A percentile compares a stretch with the other conserved stretches of the same genome.
These are phyloP conservation scores for Venturia pyrina DNA, from an alignment of 2,329 filamentous ascomycete species.

Conservation along the genomic window DNA sequence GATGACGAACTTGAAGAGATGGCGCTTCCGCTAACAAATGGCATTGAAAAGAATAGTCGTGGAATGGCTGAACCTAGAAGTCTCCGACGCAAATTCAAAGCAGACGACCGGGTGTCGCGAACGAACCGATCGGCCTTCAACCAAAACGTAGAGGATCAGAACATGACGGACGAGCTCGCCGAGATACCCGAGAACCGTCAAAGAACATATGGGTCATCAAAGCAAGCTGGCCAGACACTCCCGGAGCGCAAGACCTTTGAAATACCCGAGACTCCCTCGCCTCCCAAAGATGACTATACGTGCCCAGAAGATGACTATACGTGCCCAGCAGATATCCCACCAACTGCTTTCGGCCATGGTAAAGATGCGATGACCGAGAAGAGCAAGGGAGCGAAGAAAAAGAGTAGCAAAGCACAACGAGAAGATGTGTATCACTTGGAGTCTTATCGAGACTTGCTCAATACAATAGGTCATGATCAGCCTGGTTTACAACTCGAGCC, in stretches of 20 bases:
- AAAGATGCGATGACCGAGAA: background rate
- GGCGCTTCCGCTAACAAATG: background rate
- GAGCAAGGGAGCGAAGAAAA: background rate
- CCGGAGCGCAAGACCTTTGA: background rate
- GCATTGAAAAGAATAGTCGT: background rate
- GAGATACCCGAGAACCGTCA: background rate
- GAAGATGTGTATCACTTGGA: background rate
- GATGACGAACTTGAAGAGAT: background rate
- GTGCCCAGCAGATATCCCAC: background rate
- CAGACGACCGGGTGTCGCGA: background rate
- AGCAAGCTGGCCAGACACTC: background rate
- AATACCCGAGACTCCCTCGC: background rate
- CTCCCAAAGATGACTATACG: background rate
- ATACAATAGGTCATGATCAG: too few species aligned
- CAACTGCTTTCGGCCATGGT: background rate
- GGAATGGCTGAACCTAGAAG: background rate
- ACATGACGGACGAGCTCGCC: conserved; percentile 1
- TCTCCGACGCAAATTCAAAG: background rate
- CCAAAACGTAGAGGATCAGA: background rate
- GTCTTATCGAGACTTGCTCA: background rate
- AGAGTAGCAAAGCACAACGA: background rate
- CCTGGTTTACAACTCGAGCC: too few species aligned
- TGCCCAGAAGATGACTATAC: background rate
- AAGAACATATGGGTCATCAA: background rate
- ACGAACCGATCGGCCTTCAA: background rate